Conservation (phyloP, 1,284 basidiomycete genomes). For the Ganoderma boninense region DNA sequence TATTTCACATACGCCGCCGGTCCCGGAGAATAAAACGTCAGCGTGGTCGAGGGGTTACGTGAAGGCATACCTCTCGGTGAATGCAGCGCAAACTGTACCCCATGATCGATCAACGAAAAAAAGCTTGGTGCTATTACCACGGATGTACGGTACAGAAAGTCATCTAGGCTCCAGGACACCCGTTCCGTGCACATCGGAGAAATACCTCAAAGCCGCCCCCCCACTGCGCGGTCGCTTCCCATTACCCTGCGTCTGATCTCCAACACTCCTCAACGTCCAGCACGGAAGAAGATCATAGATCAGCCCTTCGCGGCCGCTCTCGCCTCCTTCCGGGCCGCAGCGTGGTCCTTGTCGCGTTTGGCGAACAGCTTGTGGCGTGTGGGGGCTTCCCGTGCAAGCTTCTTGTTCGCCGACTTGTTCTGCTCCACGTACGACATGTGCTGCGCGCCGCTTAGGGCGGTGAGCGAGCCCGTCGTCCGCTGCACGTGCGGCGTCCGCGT, state of each 20-base stretch:
- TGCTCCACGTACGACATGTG: constrained; percentile 93
- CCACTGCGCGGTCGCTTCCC: neutral
- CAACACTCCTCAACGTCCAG: neutral
- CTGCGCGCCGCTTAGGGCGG: constrained; percentile 87
- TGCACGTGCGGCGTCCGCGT: constrained; percentile 76
- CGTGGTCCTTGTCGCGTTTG: constrained; percentile 79
- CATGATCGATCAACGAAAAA: neutral
- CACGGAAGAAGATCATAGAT: neutral
- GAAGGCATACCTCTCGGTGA: neutral
- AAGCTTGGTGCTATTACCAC: neutral
- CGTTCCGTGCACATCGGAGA: neutral
- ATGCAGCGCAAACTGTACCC: neutral
- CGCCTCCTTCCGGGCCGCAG: constrained; percentile 63
- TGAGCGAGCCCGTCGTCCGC: constrained; percentile 85
- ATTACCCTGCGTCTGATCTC: neutral
- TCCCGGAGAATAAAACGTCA: neutral
- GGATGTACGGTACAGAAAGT: neutral
- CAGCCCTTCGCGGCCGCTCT: constrained; percentile 33
- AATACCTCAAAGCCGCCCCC: neutral
- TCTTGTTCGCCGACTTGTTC: constrained; percentile 90
- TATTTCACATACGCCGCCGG: neutral
- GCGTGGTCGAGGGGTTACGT: neutral
- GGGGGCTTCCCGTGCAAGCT: constrained; percentile 74
- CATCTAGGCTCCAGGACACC: neutral
- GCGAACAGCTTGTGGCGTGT: constrained; percentile 83